Evolutionary conservation across 192 early-diverging fungal species (phyloP).

Genomic region (Dissophora ornata): DNA sequence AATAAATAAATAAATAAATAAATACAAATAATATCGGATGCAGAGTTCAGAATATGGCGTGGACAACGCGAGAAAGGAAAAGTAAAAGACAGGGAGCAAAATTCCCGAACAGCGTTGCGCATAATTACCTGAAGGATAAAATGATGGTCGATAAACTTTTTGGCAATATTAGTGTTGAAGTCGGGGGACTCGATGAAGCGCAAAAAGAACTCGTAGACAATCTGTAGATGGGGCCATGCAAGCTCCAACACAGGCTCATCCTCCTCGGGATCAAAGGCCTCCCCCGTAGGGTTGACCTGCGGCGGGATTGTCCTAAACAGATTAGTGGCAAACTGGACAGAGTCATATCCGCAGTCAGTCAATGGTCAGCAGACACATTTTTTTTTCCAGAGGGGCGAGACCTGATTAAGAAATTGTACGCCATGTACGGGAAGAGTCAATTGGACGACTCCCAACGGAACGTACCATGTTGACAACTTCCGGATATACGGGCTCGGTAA

Average conservation of each 20-base stretch:
- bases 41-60: background rate
- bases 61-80: background rate
- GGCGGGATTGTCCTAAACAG: slow-evolving; percentile 97
- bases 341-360: slow-evolving; percentile 6
- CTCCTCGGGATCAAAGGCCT: slow-evolving; percentile 99
- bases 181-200: slow-evolving; percentile 98
- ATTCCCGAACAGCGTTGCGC: background rate
- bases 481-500: slow-evolving; percentile 91
- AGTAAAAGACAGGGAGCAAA: background rate
- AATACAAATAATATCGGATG: background rate
- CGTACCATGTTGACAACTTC: slow-evolving; percentile 95
- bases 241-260: slow-evolving; percentile 98
- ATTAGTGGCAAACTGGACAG: slow-evolving; percentile 88
- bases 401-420: no score
- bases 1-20: slow-evolving; percentile 5
- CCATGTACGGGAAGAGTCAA: background rate
- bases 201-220: slow-evolving; percentile 99
- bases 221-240: slow-evolving; percentile 98
- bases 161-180: slow-evolving; percentile 96
- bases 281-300: slow-evolving; percentile 93
- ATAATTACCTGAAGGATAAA: slow-evolving; percentile 86
- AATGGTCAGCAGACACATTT: no score
- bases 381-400: no score
- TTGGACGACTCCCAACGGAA: background rate
- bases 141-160: slow-evolving; percentile 95